Evolutionary conservation across 331 rosid species (phyloP), one percentile per base, ranked within the genome.

Genomic region (Malus hybrid): DNA sequence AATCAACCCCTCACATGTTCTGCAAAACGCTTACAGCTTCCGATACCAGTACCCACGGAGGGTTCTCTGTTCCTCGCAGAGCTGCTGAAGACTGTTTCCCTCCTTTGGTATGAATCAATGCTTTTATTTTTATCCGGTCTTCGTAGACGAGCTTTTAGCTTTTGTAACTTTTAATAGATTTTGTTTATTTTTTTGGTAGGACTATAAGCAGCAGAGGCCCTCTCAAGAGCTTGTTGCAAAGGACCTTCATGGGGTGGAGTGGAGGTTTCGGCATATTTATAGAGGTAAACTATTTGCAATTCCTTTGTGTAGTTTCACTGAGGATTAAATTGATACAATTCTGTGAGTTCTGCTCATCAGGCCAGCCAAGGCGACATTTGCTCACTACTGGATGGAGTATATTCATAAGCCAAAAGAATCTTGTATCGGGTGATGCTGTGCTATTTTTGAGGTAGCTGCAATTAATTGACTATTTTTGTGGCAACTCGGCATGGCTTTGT

Each of bases 61-160:
- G 98, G 39, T 93, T 93, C 81, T 93, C 98, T 10, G 98, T 93
- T 75, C 98, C 98, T 77, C 96, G 98, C 33, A 78, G 98, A 82
- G 98, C 98, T 54, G 98, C 98, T 19, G 98, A 93, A 81, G 98
- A 93, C 82, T 93, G 98, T 82, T 93, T 93, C 74, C 98, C 97
- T 78, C 95, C 96, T 61, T 81, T 93, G 97, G 98, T 91, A 65
- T 61, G 85, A 65, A 50, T 19, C 27, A 11, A 19, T 59, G 72
- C 76, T 39, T 39, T 39, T 9, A 39, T 39, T 39, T 39, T 39
- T 39, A 39, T 39, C 12, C 1, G 46, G 46, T 39, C 46, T 39
- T 39, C 12, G 4, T 39, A 39, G 46, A 2, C 4, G 12, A 39
- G 46, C 46, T 9, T 9, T 39, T 39, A 39, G 46, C 46, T 39